phyloP scores from a whole-genome alignment of 495 filamentous ascomycete genomes.

The Astrocystis sublimbata region DNA sequence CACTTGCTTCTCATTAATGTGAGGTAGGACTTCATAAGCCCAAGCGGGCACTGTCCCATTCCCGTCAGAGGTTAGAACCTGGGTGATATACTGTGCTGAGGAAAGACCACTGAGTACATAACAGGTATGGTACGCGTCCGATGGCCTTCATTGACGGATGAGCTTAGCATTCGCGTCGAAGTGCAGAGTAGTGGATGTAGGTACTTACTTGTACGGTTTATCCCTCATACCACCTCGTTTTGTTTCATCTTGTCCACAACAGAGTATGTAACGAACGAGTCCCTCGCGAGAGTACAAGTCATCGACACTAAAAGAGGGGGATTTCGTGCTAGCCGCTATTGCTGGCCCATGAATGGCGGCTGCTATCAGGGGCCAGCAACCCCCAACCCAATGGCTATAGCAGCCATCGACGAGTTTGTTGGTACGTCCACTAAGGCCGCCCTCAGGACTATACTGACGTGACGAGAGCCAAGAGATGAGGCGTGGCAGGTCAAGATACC shows the following conservation, averaged over 20 bases:
- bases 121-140: constrained; percentile 89
- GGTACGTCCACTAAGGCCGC: constrained; percentile 88
- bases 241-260: constrained; percentile 74
- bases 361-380: constrained; percentile 87
- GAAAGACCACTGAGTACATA: constrained; percentile 88
- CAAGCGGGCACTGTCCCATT: constrained; percentile 56
- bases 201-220: constrained; percentile 86
- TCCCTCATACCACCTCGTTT: constrained; percentile 81
- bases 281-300: constrained; percentile 80
- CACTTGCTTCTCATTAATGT: constrained; percentile 49
- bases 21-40: constrained; percentile 61
- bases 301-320: constrained; percentile 34
- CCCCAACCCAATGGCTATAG: constrained; percentile 96
- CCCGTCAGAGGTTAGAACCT: constrained; percentile 52
- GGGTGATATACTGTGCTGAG: constrained; percentile 74
- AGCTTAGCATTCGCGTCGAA: constrained; percentile 22
- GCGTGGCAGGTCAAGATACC: constrained; percentile 74
- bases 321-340: constrained; percentile 27
- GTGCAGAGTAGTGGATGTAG: constrained; percentile 15
- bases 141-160: constrained; percentile 49
- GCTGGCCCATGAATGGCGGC: constrained; percentile 63
- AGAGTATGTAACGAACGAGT: constrained; percentile 81
- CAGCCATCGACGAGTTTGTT: constrained; percentile 98
- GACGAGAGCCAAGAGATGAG: constrained; percentile 85
- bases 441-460: constrained; percentile 88